phyloP scores from a whole-genome alignment of 2,329 filamentous ascomycete genomes.

The Xylaria sp. region DNA sequence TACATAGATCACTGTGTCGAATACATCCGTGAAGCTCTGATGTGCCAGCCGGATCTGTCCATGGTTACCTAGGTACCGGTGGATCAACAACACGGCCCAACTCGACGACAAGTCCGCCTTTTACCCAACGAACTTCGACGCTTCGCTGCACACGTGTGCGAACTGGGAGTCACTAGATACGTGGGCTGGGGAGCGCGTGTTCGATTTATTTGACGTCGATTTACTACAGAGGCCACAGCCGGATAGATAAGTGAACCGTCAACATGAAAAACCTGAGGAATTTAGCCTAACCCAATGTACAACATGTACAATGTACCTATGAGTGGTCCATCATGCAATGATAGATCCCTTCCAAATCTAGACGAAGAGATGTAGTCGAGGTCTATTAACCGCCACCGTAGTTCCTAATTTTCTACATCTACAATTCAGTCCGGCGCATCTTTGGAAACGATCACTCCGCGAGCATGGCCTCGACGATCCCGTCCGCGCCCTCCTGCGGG shows the following conservation, averaged over 20 bases:
- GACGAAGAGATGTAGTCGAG: too few species aligned
- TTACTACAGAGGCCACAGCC: constrained; percentile 6
- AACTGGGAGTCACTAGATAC: constrained; percentile 10
- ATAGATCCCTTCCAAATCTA: too few species aligned
- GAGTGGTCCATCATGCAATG: too few species aligned
- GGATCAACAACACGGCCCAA: constrained; percentile 16
- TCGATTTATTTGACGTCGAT: constrained; percentile 11
- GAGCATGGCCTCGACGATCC: constrained; percentile 30
- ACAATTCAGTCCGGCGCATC: too few species aligned
- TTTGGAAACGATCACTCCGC: too few species aligned
- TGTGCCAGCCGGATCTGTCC: constrained; percentile 13
- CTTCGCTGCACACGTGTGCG: constrained; percentile 10
- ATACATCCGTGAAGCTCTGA: constrained; percentile 11
- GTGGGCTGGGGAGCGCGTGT: constrained; percentile 7
- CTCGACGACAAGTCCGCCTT: constrained; percentile 10
- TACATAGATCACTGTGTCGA: constrained; percentile 15
- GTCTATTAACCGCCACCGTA: too few species aligned
- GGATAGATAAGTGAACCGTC: neutral
- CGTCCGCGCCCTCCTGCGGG: constrained; percentile 26
- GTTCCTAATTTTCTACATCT: too few species aligned
- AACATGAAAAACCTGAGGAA: too few species aligned
- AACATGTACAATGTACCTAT: too few species aligned
- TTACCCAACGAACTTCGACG: constrained; percentile 13
- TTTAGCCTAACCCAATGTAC: too few species aligned
- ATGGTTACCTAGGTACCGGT: constrained; percentile 14